These are phyloP conservation scores for Chytridium lagenaria DNA, from an alignment of 371 early-diverging fungal genomes.

Conservation along the genomic window DNA sequence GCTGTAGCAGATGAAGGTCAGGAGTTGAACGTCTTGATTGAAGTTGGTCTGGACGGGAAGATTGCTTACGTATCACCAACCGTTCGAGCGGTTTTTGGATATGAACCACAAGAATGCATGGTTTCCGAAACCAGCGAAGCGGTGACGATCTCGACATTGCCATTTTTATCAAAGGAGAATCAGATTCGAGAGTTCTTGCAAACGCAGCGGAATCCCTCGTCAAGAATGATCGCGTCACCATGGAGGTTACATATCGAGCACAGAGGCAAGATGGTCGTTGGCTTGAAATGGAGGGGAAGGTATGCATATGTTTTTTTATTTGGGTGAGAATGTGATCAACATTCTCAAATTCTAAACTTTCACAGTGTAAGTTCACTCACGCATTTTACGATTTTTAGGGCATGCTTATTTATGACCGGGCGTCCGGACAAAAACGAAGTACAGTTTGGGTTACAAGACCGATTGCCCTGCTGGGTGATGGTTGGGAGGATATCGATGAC, in stretches of 20 bases:
- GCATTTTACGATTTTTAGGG: slow-evolving; percentile 51
- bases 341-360: too few species aligned
- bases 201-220: slow-evolving; percentile 72
- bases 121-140: slow-evolving; percentile 6
- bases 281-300: slow-evolving; percentile 81
- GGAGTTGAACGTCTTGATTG: slow-evolving; percentile 56
- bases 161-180: slow-evolving; percentile 41
- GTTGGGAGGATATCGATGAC: slow-evolving; percentile 47
- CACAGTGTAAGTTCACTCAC: too few species aligned
- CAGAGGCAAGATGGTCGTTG: slow-evolving; percentile 59
- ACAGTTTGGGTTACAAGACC: slow-evolving; percentile 87
- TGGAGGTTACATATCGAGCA: slow-evolving; percentile 79
- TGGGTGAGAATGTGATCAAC: not conserved
- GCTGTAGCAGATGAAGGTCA: slow-evolving; percentile 52
- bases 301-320: not conserved
- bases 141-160: slow-evolving; percentile 20
- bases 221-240: slow-evolving; percentile 72
- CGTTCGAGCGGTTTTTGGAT: slow-evolving; percentile 53
- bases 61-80: slow-evolving; percentile 51
- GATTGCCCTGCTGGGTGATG: slow-evolving; percentile 47
- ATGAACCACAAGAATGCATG: slow-evolving; percentile 36
- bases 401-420: slow-evolving; percentile 83
- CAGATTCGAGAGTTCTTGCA: slow-evolving; percentile 63
- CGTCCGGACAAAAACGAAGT: slow-evolving; percentile 71
- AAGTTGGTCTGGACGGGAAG: slow-evolving; percentile 49